Evolutionary conservation across 2,329 filamentous ascomycete genomes (phyloP).

Genomic region (Chaetomium strumarium): DNA sequence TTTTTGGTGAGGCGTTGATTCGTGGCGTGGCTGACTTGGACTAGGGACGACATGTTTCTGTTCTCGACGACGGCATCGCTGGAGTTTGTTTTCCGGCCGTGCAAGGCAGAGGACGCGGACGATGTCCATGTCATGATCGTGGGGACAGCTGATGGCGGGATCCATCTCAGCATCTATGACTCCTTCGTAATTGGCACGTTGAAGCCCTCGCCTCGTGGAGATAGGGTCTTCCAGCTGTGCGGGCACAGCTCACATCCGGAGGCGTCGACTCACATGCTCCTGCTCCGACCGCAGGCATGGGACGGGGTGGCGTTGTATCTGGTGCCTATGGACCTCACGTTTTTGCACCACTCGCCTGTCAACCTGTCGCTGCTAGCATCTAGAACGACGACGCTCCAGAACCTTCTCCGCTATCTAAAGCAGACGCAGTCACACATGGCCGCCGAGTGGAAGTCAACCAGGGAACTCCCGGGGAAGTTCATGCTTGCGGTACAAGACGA

Average conservation of each 20-base stretch:
- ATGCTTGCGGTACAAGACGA: constrained; percentile 72
- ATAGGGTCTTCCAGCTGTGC: constrained; percentile 36
- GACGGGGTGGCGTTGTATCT: constrained; percentile 47
- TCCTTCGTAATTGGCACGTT: constrained; percentile 74
- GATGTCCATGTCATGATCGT: constrained; percentile 75
- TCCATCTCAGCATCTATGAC: constrained; percentile 80
- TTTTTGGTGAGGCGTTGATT: background rate
- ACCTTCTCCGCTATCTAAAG: constrained; percentile 75
- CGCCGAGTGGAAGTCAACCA: constrained; percentile 75
- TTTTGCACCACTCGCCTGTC: constrained; percentile 70
- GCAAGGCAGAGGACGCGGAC: constrained; percentile 59
- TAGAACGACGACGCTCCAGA: constrained; percentile 82
- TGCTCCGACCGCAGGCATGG: constrained; percentile 42
- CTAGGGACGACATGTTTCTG: constrained; percentile 50
- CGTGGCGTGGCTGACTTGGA: constrained; percentile 14
- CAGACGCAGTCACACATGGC: constrained; percentile 75
- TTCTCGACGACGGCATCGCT: constrained; percentile 66
- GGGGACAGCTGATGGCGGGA: constrained; percentile 62
- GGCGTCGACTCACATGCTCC: constrained; percentile 68
- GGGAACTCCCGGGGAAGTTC: constrained; percentile 74
- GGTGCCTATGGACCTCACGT: constrained; percentile 77
- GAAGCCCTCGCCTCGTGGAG: constrained; percentile 38
- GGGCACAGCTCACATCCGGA: constrained; percentile 67
- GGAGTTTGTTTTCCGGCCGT: constrained; percentile 61
- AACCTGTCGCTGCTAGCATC: constrained; percentile 79